phyloP scores from a whole-genome alignment of 2,329 filamentous ascomycete genomes.

The Geoglossum cookeanum region DNA sequence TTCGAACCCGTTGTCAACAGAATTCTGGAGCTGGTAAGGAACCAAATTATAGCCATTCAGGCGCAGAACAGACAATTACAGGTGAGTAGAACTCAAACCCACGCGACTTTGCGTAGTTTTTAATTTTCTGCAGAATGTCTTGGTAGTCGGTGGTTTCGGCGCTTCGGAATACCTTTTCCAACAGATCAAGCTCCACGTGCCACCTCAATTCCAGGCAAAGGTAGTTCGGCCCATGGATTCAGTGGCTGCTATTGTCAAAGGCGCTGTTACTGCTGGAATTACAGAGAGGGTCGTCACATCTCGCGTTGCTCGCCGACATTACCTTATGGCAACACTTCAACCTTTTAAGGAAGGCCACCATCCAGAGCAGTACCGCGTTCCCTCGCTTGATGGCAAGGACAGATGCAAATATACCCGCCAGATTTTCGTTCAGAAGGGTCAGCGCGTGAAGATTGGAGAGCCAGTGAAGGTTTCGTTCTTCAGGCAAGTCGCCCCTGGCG shows the following conservation, averaged over 20 bases:
- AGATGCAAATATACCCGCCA: constrained; percentile 97
- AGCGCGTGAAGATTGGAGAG: constrained; percentile 97
- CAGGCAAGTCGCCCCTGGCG: constrained; percentile 88
- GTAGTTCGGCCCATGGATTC: constrained; percentile 98
- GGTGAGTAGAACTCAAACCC: constrained; percentile 22
- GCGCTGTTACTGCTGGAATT: constrained; percentile 92
- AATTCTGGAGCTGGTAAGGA: constrained; percentile 85
- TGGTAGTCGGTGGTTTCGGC: constrained; percentile 95
- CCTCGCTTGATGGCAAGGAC: constrained; percentile 89
- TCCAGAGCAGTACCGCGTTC: constrained; percentile 92
- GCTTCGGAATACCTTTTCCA: constrained; percentile 98
- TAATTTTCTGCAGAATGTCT: constrained; percentile 44
- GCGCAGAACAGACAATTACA: constrained; percentile 86
- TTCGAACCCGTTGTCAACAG: constrained; percentile 97
- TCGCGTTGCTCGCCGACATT: constrained; percentile 89
- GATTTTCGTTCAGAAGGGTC: constrained; percentile 96
- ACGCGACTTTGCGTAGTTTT: neutral
- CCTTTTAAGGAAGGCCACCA: constrained; percentile 99
- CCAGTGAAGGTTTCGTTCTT: constrained; percentile 98
- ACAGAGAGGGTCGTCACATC: constrained; percentile 93
- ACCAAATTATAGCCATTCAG: constrained; percentile 98
- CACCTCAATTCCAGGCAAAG: constrained; percentile 95
- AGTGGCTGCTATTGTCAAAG: constrained; percentile 95
- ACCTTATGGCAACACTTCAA: constrained; percentile 96
- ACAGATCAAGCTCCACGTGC: constrained; percentile 96